Evolutionary conservation across 768 basidiomycete genomes (phyloP).

Genomic region (Kwoniella europaea): DNA sequence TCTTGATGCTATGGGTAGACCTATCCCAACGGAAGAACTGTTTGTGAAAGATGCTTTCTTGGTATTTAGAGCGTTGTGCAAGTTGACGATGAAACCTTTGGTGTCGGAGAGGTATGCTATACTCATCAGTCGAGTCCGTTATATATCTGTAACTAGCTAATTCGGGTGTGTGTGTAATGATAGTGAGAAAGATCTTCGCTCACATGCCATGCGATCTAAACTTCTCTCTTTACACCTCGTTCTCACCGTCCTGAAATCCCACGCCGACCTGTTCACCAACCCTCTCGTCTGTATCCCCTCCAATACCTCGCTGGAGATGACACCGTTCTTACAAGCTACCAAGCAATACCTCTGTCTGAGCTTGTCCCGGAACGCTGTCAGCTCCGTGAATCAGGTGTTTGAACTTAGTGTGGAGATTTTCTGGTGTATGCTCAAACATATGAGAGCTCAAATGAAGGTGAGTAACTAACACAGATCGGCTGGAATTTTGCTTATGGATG

Average conservation of each 20-base stretch:
- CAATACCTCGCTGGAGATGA: constrained; percentile 82
- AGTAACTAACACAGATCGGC: constrained; percentile 16
- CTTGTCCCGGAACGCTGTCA: constrained; percentile 92
- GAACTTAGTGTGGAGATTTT: constrained; percentile 98
- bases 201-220: constrained; percentile 97
- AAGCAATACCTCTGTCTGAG: constrained; percentile 95
- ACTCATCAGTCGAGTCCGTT: not conserved
- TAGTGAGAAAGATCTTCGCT: constrained; percentile 93
- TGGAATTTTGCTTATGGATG: constrained; percentile 1
- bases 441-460: constrained; percentile 96
- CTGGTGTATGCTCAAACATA: constrained; percentile 90
- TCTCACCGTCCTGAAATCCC: constrained; percentile 85
- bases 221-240: constrained; percentile 92
- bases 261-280: constrained; percentile 87
- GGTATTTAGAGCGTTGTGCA: constrained; percentile 95
- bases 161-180: too few species aligned
- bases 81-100: constrained; percentile 95
- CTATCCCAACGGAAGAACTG: constrained; percentile 78
- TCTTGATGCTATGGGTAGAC: constrained; percentile 57
- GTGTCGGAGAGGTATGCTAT: constrained; percentile 80
- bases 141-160: too few species aligned
- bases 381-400: constrained; percentile 93
- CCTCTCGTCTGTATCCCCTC: constrained; percentile 89
- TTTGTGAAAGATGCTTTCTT: constrained; percentile 98
- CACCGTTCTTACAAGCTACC: constrained; percentile 86